A percentile compares a stretch with the other conserved stretches of the same genome.
Conservation (phyloP, 2,329 filamentous ascomycete species). For the Diaporthe nobilis region DNA sequence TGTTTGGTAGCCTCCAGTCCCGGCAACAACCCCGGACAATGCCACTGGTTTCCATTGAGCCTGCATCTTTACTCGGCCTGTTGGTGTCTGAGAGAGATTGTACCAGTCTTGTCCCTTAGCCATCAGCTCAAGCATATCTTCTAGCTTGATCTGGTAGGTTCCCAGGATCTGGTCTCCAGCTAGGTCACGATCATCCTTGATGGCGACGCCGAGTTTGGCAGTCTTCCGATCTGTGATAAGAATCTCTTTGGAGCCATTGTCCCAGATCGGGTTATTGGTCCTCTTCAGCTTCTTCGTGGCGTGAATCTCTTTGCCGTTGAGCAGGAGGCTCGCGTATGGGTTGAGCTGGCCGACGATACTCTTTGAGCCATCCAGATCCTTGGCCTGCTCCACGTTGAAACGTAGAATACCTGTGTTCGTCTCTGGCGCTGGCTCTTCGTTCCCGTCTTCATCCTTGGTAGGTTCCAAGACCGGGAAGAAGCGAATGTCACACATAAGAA, state of each 20-base stretch:
- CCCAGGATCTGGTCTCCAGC: constrained; percentile 86
- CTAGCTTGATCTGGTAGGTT: constrained; percentile 94
- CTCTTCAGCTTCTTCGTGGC: constrained; percentile 93
- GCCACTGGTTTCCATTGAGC: constrained; percentile 97
- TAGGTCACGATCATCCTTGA: constrained; percentile 96
- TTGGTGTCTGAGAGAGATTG: constrained; percentile 84
- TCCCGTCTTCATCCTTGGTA: constrained; percentile 81
- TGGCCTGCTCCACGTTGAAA: constrained; percentile 95
- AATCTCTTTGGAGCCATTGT: constrained; percentile 92
- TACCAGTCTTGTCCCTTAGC: constrained; percentile 97
- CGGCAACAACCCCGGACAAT: constrained; percentile 81
- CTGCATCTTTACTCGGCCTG: constrained; percentile 89
- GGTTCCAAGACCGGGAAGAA: constrained; percentile 95
- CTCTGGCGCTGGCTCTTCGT: constrained; percentile 84
- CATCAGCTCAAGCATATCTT: constrained; percentile 92
- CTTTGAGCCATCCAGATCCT: constrained; percentile 93
- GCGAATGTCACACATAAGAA: constrained; percentile 84
- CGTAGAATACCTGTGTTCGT: constrained; percentile 94
- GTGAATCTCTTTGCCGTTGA: constrained; percentile 94
- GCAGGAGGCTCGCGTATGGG: constrained; percentile 88
- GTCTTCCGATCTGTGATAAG: constrained; percentile 94
- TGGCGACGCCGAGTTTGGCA: constrained; percentile 89
- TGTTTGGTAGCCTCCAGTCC: constrained; percentile 90
- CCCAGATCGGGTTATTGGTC: constrained; percentile 97
- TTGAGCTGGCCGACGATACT: constrained; percentile 92